phyloP scores from a whole-genome alignment of 768 basidiomycete genomes.

The Botryobasidium botryosum region DNA sequence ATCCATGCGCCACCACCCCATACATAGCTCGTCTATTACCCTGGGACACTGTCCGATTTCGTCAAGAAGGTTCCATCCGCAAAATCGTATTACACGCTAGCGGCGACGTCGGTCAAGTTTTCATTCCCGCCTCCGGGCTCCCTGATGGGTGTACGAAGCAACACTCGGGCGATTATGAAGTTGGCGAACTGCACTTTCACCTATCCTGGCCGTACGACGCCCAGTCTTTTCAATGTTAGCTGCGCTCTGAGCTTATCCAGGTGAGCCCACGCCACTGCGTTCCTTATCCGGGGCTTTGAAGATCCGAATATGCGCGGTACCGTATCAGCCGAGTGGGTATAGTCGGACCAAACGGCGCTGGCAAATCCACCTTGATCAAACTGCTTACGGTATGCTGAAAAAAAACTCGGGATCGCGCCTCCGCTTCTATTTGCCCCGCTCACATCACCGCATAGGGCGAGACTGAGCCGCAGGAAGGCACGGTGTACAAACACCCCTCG shows the following conservation, averaged over 20 bases:
- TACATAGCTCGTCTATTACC: conserved; percentile 74
- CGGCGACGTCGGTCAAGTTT: conserved; percentile 87
- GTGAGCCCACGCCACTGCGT: no score
- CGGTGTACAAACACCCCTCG: conserved; percentile 86
- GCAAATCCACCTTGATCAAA: conserved; percentile 93
- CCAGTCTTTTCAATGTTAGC: conserved; percentile 74
- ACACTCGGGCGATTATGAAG: conserved; percentile 90
- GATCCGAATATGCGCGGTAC: conserved; percentile 14
- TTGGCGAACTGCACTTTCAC: conserved; percentile 83
- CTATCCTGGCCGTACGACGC: conserved; percentile 67
- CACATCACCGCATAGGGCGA: conserved; percentile 44
- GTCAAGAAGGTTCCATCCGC: conserved; percentile 84
- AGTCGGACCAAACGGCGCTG: conserved; percentile 85
- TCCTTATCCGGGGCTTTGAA: no score
- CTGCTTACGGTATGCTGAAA: conserved; percentile 50
- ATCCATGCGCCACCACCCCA: conserved; percentile 12
- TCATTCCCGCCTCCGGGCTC: conserved; percentile 90
- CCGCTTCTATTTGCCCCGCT: neutral
- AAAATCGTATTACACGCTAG: conserved; percentile 90
- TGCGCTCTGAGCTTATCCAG: conserved; percentile 57
- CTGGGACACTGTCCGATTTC: conserved; percentile 80
- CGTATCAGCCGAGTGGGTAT: conserved; percentile 79
- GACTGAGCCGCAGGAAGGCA: conserved; percentile 76
- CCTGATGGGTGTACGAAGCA: conserved; percentile 92
- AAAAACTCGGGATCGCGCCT: neutral